A percentile compares a stretch with the other conserved stretches of the same genome.
These are phyloP conservation scores for Bruguiera parviflora DNA, from an alignment of 345 rosid genomes.

Conservation along the genomic window DNA sequence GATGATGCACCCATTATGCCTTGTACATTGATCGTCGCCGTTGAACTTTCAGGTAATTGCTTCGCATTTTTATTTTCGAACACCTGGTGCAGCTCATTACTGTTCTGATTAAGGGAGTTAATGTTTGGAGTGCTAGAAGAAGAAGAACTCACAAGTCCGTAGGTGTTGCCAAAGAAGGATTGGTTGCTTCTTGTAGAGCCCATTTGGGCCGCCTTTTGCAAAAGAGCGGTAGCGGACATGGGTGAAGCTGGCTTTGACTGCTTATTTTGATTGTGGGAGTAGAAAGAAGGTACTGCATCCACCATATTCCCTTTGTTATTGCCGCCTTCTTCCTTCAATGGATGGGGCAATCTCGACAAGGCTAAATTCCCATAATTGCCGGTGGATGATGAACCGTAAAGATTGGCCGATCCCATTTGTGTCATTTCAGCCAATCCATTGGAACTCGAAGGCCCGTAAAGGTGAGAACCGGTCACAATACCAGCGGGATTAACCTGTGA, in stretches of 20 bases:
- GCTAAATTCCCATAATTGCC: constrained; percentile 45
- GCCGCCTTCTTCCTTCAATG: constrained; percentile 39
- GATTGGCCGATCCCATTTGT: constrained; percentile 46
- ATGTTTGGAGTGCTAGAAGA: constrained; percentile 33
- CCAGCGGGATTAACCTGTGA: constrained; percentile 9
- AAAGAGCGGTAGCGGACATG: constrained; percentile 89
- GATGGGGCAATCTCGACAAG: constrained; percentile 45
- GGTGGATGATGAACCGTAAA: constrained; percentile 49
- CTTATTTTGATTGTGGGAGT: constrained; percentile 38
- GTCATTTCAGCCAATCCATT: constrained; percentile 57
- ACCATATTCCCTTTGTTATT: constrained; percentile 23
- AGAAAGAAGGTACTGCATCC: constrained; percentile 28
- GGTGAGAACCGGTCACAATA: constrained; percentile 8
- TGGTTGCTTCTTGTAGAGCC: constrained; percentile 82
- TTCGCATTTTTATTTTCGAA: constrained; percentile 27
- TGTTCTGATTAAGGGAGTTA: constrained; percentile 20
- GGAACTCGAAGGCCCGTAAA: constrained; percentile 19
- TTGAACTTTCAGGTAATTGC: constrained; percentile 27
- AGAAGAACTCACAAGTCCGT: constrained; percentile 46
- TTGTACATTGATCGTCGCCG: constrained; percentile 12
- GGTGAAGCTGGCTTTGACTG: constrained; percentile 43
- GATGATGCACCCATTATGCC: constrained; percentile 22
- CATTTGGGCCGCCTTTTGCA: constrained; percentile 94
- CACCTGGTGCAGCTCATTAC: constrained; percentile 32
- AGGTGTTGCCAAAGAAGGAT: constrained; percentile 37